Evolutionary conservation across 2,329 filamentous ascomycete species (phyloP).

Genomic region (Aureobasidium subglaciale): DNA sequence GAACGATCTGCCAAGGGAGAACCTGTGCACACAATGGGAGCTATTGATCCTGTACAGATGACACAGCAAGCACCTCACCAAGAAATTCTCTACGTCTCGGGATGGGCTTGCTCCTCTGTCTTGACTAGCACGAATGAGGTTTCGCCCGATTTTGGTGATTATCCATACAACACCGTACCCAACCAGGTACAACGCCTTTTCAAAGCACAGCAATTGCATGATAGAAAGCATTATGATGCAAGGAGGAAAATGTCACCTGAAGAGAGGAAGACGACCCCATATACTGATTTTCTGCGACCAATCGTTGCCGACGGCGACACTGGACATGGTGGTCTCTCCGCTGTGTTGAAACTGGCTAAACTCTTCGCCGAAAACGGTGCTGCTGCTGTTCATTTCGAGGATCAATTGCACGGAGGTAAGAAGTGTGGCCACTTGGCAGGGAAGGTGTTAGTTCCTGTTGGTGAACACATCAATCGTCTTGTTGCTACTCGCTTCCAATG

Average conservation of each 20-base stretch:
- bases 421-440: conserved; percentile 96
- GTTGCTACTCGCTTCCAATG: conserved; percentile 91
- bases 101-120: conserved; percentile 94
- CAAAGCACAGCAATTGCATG: conserved; percentile 95
- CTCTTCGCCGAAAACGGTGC: conserved; percentile 96
- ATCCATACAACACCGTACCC: conserved; percentile 97
- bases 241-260: conserved; percentile 69
- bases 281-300: conserved; percentile 85
- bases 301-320: conserved; percentile 97
- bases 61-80: conserved; percentile 95
- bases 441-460: conserved; percentile 87
- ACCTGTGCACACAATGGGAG: conserved; percentile 95
- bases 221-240: conserved; percentile 88
- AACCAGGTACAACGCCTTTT: conserved; percentile 95
- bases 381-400: conserved; percentile 93
- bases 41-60: conserved; percentile 99
- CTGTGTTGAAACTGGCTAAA: conserved; percentile 93
- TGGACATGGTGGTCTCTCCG: conserved; percentile 84
- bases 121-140: conserved; percentile 95
- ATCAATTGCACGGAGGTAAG: conserved; percentile 95
- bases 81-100: conserved; percentile 91
- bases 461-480: conserved; percentile 93
- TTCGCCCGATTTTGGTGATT: conserved; percentile 95
- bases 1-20: conserved; percentile 70
- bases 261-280: conserved; percentile 68